phyloP scores from a whole-genome alignment of 495 filamentous ascomycete genomes.

The Daldinia decipiens region DNA sequence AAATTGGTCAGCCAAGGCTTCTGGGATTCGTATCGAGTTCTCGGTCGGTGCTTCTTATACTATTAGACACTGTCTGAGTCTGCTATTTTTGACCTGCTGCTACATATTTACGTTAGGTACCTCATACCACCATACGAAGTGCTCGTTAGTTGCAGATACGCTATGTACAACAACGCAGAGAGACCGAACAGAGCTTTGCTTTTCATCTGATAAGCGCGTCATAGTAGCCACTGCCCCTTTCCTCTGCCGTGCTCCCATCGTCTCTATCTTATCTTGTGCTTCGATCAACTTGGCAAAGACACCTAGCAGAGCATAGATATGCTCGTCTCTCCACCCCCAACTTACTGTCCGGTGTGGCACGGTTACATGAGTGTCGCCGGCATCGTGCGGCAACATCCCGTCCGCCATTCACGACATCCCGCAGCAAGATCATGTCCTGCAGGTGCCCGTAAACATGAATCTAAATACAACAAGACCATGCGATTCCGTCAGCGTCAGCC shows the following conservation, averaged over 20 bases:
- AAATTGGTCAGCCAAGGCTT: background rate
- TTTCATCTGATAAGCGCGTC: conserved; percentile 9
- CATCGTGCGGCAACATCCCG: background rate
- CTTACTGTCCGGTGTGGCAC: conserved; percentile 1
- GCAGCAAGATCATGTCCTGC: conserved; percentile 27
- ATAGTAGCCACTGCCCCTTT: conserved; percentile 10
- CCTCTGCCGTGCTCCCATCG: background rate
- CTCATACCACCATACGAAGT: too few relatives aligned
- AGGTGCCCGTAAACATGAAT: conserved; percentile 3
- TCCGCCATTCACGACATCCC: conserved; percentile 1
- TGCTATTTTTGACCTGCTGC: background rate
- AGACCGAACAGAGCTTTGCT: background rate
- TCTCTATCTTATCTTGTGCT: conserved; percentile 11
- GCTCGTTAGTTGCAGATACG: too few relatives aligned
- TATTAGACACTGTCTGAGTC: background rate
- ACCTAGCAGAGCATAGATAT: background rate
- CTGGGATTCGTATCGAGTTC: background rate
- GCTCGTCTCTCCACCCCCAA: background rate
- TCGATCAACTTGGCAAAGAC: background rate
- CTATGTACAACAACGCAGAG: too few relatives aligned
- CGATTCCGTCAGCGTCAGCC: conserved; percentile 27
- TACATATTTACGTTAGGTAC: too few relatives aligned
- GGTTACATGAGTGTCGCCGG: conserved; percentile 1
- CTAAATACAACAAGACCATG: background rate
- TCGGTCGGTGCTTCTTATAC: background rate